Conservation (phyloP, 23 red algal genomes). For the Porphyridium purpureum region DNA sequence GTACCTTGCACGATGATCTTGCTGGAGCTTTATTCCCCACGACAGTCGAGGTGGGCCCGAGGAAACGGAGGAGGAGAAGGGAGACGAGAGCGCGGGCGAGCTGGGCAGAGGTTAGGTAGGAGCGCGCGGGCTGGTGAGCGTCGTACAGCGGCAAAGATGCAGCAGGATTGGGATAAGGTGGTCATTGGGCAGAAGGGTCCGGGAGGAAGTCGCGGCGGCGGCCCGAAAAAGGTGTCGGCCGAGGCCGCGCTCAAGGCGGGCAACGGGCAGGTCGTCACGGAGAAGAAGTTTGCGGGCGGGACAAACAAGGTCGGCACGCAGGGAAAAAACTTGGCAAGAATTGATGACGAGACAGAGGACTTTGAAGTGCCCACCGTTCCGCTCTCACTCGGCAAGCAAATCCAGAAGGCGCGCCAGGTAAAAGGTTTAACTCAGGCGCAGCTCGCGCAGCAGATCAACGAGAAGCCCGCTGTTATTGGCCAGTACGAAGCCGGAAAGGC, state of each 20-base stretch:
- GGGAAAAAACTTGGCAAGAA: constrained; percentile 51
- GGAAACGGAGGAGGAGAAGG: too few species aligned
- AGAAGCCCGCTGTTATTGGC: constrained; percentile 80
- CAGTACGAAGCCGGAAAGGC: constrained; percentile 84
- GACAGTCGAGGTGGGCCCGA: too few species aligned
- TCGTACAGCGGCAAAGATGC: too few species aligned
- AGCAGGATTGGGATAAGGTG: constrained; percentile 8
- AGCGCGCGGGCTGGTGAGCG: too few species aligned
- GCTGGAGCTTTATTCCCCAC: too few species aligned
- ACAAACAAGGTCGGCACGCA: constrained; percentile 15
- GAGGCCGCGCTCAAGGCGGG: constrained; percentile 14
- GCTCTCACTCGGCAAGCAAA: constrained; percentile 54
- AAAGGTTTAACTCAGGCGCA: constrained; percentile 91
- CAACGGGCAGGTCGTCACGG: constrained; percentile 3
- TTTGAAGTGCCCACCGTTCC: constrained; percentile 42
- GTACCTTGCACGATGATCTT: too few species aligned
- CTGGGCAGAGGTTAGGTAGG: too few species aligned
- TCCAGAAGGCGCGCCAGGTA: constrained; percentile 60
- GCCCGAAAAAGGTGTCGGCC: too few species aligned
- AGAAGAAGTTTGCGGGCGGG: constrained; percentile 51
- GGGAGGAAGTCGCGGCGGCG: too few species aligned
- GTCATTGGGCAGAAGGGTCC: too few species aligned
- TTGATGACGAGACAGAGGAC: constrained; percentile 68
- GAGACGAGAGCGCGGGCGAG: too few species aligned
- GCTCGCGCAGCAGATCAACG: constrained; percentile 80